These are phyloP conservation scores for Salix viminalis DNA, from an alignment of 345 rosid species.

Conservation along the genomic window DNA sequence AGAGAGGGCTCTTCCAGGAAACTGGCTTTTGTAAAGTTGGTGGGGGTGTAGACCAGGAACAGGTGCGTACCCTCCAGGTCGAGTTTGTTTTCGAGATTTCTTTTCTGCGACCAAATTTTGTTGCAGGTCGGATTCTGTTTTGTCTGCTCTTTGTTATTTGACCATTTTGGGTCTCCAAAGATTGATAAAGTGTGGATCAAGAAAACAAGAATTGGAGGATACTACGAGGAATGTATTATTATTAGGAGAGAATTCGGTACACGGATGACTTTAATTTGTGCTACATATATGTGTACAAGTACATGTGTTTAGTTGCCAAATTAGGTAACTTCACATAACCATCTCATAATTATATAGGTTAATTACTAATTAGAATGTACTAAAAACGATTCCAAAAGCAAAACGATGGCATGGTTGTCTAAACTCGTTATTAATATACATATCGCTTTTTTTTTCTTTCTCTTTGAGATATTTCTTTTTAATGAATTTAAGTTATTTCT, in stretches of 20 bases:
- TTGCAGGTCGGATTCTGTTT: slow-evolving; percentile 2
- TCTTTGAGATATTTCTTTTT: too few species aligned
- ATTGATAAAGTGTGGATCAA: background rate
- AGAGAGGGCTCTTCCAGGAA: slow-evolving; percentile 43
- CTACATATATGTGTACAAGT: background rate
- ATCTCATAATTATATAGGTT: background rate
- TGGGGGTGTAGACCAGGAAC: slow-evolving; percentile 15
- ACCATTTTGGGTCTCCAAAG: slow-evolving; percentile 23
- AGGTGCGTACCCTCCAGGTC: slow-evolving; percentile 1
- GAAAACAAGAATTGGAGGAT: background rate
- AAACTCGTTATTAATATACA: too few species aligned
- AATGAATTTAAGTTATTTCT: too few species aligned
- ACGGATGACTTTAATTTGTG: too few species aligned
- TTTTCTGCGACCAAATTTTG: slow-evolving; percentile 14
- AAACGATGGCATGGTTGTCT: too few species aligned
- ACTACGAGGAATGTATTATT: too few species aligned
- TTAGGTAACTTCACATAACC: background rate
- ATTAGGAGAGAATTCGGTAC: too few species aligned
- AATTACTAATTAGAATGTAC: background rate
- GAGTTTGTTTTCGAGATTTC: slow-evolving; percentile 3
- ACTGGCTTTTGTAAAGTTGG: slow-evolving; percentile 49
- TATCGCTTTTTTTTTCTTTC: too few species aligned
- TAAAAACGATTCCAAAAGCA: too few species aligned
- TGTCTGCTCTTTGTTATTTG: slow-evolving; percentile 17
- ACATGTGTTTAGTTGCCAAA: background rate